Percentiles rank a stretch among this genome's conserved stretches.
Conservation (phyloP, 805 yeast species). For the Wickerhamiella lipophila region DNA sequence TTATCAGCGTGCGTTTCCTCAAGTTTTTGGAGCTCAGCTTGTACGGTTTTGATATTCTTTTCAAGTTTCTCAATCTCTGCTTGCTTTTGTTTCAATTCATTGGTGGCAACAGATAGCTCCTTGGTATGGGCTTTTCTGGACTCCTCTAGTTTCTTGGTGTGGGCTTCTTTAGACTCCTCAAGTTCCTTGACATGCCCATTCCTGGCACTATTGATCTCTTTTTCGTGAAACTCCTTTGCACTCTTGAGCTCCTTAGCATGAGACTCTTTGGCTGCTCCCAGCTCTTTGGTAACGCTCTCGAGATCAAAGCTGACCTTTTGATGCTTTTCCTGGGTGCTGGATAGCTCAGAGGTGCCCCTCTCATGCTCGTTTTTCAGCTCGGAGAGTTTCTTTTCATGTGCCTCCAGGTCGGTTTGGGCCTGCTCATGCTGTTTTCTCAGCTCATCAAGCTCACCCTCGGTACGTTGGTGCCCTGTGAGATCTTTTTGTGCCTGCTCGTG, state of each 20-base stretch:
- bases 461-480: background rate
- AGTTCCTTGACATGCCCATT: background rate
- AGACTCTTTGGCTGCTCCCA: background rate
- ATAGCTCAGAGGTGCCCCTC: background rate
- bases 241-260: background rate
- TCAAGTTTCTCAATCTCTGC: background rate
- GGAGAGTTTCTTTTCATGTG: background rate
- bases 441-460: background rate
- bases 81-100: background rate
- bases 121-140: background rate
- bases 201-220: background rate
- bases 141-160: background rate
- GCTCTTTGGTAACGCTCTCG: background rate
- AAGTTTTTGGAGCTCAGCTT: background rate
- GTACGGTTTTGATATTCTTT: background rate
- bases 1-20: background rate
- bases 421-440: background rate
- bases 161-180: background rate
- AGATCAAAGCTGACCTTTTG: background rate
- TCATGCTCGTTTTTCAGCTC: background rate
- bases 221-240: background rate
- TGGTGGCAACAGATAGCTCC: background rate
- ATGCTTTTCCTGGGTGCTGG: background rate
- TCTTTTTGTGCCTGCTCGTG: background rate
- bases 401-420: background rate